A percentile compares a stretch with the other conserved stretches of the same genome.
Conservation (phyloP, 495 filamentous ascomycete genomes). For the Hypoxylon lienhwacheense region DNA sequence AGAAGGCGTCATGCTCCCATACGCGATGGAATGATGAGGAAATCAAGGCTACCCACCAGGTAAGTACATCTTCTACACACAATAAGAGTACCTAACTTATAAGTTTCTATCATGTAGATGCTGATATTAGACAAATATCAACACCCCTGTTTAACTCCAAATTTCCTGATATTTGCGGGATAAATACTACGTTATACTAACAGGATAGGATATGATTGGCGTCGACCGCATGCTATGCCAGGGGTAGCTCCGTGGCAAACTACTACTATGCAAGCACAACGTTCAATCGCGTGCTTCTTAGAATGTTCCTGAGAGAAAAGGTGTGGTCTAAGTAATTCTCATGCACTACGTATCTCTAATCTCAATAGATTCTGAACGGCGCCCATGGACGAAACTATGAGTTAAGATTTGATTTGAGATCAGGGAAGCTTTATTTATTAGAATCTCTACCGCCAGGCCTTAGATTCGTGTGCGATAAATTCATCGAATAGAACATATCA, state of each 20-base stretch:
- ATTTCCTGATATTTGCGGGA: constrained; percentile 22
- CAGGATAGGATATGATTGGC: constrained; percentile 25
- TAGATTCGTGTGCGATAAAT: neutral
- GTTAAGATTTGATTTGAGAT: neutral
- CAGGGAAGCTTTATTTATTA: neutral
- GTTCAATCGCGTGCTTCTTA: constrained; percentile 28
- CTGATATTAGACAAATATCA: constrained; percentile 29
- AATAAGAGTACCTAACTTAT: too few species aligned
- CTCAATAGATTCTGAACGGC: too few species aligned
- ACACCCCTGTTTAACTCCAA: constrained; percentile 9
- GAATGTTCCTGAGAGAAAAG: too few species aligned
- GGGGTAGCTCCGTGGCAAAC: constrained; percentile 13
- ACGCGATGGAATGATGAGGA: constrained; percentile 17
- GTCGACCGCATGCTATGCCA: constrained; percentile 22
- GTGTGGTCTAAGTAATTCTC: too few species aligned
- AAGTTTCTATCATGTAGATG: constrained; percentile 3
- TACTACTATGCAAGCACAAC: too few species aligned
- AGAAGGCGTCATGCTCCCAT: constrained; percentile 5
- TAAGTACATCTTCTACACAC: too few species aligned
- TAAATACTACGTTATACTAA: constrained; percentile 9
- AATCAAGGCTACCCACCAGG: neutral
- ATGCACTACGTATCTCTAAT: too few species aligned
- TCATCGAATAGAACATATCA: too few species aligned
- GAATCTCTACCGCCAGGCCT: too few species aligned
- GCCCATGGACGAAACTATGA: neutral